phyloP scores from a whole-genome alignment of 257 asterid species.

The Capsicum baccatum region DNA sequence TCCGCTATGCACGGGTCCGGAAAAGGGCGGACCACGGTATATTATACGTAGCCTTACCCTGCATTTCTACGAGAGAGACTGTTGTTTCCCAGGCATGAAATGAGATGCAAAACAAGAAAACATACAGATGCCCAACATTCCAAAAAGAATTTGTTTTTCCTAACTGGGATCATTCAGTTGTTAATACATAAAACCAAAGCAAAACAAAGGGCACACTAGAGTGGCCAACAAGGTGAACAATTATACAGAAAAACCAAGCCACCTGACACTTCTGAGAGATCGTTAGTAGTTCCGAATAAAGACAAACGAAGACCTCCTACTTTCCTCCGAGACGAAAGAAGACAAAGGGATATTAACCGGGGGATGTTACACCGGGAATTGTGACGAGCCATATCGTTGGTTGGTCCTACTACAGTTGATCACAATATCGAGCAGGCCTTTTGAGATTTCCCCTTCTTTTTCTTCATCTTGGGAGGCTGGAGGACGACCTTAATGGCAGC shows the following conservation, averaged over 20 bases:
- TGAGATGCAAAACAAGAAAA: background rate
- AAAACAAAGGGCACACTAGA: conserved; percentile 18
- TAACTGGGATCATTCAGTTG: conserved; percentile 22
- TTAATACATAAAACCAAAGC: conserved; percentile 21
- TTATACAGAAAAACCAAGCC: conserved; percentile 40
- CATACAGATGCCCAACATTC: background rate
- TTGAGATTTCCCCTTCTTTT: conserved; percentile 39
- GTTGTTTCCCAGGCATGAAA: no score
- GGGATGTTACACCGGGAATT: conserved; percentile 16
- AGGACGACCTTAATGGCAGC: conserved; percentile 46
- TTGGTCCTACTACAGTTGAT: conserved; percentile 18
- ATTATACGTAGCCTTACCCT: no score
- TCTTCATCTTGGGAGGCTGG: conserved; percentile 43
- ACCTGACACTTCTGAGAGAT: conserved; percentile 38
- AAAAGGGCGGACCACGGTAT: no score
- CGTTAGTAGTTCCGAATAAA: conserved; percentile 4
- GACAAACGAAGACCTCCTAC: background rate
- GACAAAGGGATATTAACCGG: background rate
- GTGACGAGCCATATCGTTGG: conserved; percentile 33
- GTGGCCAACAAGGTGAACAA: conserved; percentile 22
- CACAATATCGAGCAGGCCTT: conserved; percentile 41
- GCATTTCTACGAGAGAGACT: no score
- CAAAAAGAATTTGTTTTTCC: conserved; percentile 24
- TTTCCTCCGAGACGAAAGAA: conserved; percentile 7
- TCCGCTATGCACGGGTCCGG: no score